A percentile compares a stretch with the other conserved stretches of the same genome.
These are phyloP conservation scores for Globisporangium barbulae DNA, from an alignment of 352 stramenopile species.

Conservation along the genomic window DNA sequence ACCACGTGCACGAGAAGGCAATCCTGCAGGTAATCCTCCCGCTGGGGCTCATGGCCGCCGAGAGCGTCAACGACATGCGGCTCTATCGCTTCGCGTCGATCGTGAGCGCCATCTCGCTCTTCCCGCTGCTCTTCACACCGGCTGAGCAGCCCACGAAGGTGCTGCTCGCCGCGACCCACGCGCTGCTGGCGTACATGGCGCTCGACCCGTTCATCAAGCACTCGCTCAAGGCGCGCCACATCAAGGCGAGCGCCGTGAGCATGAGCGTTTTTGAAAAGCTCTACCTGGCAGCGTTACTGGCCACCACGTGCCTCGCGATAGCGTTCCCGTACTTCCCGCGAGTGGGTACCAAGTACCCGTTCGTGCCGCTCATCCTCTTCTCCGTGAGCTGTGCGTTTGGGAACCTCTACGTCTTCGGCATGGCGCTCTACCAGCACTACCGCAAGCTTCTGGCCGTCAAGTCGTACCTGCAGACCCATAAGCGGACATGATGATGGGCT, in stretches of 20 bases:
- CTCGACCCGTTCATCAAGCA: constrained; percentile 68
- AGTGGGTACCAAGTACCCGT: constrained; percentile 48
- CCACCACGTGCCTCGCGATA: constrained; percentile 30
- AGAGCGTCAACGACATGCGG: constrained; percentile 81
- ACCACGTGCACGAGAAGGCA: constrained; percentile 99
- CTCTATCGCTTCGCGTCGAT: constrained; percentile 75
- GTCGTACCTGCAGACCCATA: constrained; percentile 46
- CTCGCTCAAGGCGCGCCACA: constrained; percentile 65
- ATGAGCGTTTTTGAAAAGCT: constrained; percentile 54
- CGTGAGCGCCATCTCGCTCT: constrained; percentile 73
- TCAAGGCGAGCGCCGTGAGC: constrained; percentile 55
- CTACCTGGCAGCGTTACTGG: constrained; percentile 44
- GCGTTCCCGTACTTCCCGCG: constrained; percentile 56
- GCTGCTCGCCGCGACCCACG: constrained; percentile 61
- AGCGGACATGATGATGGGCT: not conserved
- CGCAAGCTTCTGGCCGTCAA: constrained; percentile 67
- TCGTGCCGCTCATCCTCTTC: constrained; percentile 79
- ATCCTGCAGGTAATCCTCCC: constrained; percentile 90
- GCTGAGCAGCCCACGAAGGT: constrained; percentile 75
- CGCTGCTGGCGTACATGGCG: constrained; percentile 54
- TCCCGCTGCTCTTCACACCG: constrained; percentile 82
- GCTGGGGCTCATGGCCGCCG: constrained; percentile 59
- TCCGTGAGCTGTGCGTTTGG: constrained; percentile 68
- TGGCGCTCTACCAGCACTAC: constrained; percentile 58
- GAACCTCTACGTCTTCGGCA: constrained; percentile 77